A percentile compares a stretch with the other conserved stretches of the same genome.
Evolutionary conservation across 2,329 filamentous ascomycete species (phyloP).

Genomic region (Biscogniauxia mediterranea): DNA sequence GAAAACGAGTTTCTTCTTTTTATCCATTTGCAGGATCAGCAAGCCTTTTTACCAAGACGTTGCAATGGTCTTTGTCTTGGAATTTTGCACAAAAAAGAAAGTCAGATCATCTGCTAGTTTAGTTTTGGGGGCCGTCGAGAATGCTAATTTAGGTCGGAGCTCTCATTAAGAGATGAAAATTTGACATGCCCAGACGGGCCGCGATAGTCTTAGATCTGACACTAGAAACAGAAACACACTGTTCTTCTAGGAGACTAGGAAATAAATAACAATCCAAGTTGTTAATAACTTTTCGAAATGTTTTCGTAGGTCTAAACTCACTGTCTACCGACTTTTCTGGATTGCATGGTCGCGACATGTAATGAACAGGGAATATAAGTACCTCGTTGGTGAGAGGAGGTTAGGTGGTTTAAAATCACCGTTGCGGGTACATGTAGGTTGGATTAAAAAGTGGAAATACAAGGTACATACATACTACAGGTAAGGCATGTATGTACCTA

Average conservation of each 20-base stretch:
- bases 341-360: too few species aligned
- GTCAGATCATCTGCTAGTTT: background rate
- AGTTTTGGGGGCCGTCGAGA: background rate
- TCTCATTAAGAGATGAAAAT: background rate
- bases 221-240: too few species aligned
- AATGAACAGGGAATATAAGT: too few species aligned
- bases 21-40: slow-evolving; percentile 39
- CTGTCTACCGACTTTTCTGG: background rate
- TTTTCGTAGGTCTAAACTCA: background rate
- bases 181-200: background rate
- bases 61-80: background rate
- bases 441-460: background rate
- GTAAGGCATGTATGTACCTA: too few species aligned
- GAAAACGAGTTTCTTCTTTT: slow-evolving; percentile 58
- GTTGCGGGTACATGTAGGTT: background rate
- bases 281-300: background rate
- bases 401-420: background rate
- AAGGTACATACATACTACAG: background rate
- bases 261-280: background rate
- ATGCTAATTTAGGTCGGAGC: background rate
- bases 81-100: background rate
- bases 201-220: background rate
- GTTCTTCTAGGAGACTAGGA: too few species aligned
- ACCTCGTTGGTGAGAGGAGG: too few species aligned
- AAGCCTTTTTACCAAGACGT: too few species aligned